phyloP scores from a whole-genome alignment of 108 stramenopile genomes.

The Skeletonema marinoi region DNA sequence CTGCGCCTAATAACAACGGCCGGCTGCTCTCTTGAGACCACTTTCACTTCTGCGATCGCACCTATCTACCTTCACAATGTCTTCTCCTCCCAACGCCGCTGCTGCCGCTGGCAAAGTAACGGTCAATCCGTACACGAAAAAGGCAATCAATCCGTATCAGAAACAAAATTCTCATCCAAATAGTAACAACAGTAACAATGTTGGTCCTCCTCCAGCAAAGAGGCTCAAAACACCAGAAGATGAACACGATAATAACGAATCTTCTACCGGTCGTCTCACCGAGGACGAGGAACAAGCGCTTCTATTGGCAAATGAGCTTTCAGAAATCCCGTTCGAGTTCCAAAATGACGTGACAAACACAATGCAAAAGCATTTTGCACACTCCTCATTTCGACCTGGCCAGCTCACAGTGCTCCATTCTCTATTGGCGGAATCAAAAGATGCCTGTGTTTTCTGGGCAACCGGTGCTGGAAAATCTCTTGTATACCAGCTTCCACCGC shows the following conservation, averaged over 20 bases:
- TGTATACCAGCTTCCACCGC: constrained; percentile 90
- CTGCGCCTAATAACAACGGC: too few relatives aligned
- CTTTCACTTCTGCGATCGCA: too few relatives aligned
- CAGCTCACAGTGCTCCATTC: constrained; percentile 39
- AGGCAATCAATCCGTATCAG: not conserved
- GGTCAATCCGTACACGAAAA: not conserved
- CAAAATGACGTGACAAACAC: constrained; percentile 22
- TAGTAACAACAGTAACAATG: not conserved
- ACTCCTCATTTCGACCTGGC: constrained; percentile 42
- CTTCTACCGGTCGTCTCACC: not conserved
- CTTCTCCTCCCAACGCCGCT: not conserved
- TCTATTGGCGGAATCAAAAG: constrained; percentile 15
- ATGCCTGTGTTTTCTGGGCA: constrained; percentile 89
- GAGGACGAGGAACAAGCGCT: not conserved
- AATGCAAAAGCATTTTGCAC: constrained; percentile 43
- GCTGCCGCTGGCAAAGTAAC: not conserved
- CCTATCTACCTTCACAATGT: not conserved
- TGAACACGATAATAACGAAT: not conserved
- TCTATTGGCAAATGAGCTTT: constrained; percentile 17
- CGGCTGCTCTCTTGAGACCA: too few relatives aligned
- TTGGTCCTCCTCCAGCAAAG: not conserved
- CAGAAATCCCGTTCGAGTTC: constrained; percentile 5
- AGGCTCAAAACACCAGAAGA: not conserved
- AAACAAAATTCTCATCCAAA: not conserved
- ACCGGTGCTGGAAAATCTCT: constrained; percentile 93